phyloP scores from a whole-genome alignment of 2,329 filamentous ascomycete genomes.

The Penicillium thymicola region DNA sequence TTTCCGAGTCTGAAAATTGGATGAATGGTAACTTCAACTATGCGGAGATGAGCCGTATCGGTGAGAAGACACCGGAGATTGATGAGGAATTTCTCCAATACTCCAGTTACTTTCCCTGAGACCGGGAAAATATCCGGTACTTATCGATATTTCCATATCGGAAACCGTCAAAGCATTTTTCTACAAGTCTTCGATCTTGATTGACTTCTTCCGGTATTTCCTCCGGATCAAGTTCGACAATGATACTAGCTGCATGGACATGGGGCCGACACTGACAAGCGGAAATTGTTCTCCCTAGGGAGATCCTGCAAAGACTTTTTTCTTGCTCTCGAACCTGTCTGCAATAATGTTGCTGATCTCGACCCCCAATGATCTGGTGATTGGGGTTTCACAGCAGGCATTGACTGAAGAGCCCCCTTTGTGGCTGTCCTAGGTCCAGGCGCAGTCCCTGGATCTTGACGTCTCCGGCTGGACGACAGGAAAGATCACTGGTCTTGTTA shows the following conservation, averaged over 20 bases:
- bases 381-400: not conserved
- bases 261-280: not conserved
- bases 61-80: constrained; percentile 20
- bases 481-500: not conserved
- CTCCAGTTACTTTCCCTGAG: constrained; percentile 8
- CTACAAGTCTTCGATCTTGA: not conserved
- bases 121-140: not conserved
- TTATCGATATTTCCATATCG: not conserved
- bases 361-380: not conserved
- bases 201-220: not conserved
- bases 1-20: not conserved
- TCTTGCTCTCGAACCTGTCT: not conserved
- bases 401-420: not conserved
- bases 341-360: not conserved
- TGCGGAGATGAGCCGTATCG: constrained; percentile 23
- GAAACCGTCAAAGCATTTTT: not conserved
- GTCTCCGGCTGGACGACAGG: not conserved
- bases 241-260: not conserved
- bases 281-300: not conserved
- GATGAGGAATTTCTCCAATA: constrained; percentile 18
- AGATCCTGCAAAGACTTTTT: not conserved
- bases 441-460: not conserved
- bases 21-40: constrained; percentile 16
- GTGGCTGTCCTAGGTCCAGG: not conserved
- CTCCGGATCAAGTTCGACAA: not conserved